These are phyloP conservation scores for Pseudopithomyces maydicus DNA, from an alignment of 2,329 filamentous ascomycete species.

Conservation along the genomic window DNA sequence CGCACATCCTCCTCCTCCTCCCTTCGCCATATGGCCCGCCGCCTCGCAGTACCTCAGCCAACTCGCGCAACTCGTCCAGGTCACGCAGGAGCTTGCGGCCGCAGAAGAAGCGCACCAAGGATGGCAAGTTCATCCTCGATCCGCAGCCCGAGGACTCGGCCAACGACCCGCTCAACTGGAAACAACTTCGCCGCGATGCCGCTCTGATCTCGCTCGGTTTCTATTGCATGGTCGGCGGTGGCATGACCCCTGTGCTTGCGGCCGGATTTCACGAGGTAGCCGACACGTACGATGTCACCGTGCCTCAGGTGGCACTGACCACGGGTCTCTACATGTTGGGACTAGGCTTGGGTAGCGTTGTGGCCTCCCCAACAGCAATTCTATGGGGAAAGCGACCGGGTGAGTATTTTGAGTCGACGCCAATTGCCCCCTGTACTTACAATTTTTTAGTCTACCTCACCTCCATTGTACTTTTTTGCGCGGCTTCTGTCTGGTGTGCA, in stretches of 20 bases:
- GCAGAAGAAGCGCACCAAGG: conserved; percentile 74
- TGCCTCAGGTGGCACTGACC: conserved; percentile 79
- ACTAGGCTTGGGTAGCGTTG: conserved; percentile 79
- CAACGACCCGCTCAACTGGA: conserved; percentile 95
- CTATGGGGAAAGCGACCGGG: conserved; percentile 83
- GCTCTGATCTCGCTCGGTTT: conserved; percentile 84
- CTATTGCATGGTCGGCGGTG: conserved; percentile 91
- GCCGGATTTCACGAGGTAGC: conserved; percentile 88
- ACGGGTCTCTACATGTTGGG: conserved; percentile 96
- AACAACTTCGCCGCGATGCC: conserved; percentile 75
- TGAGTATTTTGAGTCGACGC: neutral
- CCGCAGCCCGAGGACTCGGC: conserved; percentile 89
- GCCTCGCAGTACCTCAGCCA: conserved; percentile 22
- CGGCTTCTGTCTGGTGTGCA: conserved; percentile 82
- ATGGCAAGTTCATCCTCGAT: conserved; percentile 84
- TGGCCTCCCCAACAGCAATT: conserved; percentile 90
- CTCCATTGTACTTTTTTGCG: conserved; percentile 76
- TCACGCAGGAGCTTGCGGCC: conserved; percentile 17
- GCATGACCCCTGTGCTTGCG: conserved; percentile 87
- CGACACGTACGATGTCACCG: conserved; percentile 65
- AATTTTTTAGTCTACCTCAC: conserved; percentile 71
- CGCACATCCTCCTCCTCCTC: conserved; percentile 62
- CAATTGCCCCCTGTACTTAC: neutral
- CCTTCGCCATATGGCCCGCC: conserved; percentile 32
- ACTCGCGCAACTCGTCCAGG: conserved; percentile 29